phyloP scores from a whole-genome alignment of 2,329 filamentous ascomycete genomes.

The Fusarium longipes region DNA sequence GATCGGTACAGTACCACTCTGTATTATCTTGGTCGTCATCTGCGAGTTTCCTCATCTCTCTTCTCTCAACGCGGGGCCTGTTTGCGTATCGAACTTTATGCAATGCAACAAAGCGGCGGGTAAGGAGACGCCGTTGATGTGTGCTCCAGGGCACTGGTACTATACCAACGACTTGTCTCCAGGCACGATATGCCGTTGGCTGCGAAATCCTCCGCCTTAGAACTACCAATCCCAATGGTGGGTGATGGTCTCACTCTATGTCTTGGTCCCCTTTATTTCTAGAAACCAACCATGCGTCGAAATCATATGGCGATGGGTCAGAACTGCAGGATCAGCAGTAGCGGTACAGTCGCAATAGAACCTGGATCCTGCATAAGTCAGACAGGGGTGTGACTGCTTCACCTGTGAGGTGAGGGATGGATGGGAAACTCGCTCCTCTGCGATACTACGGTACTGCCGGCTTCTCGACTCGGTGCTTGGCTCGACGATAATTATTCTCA shows the following conservation, averaged over 20 bases:
- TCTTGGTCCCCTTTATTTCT: slow-evolving; percentile 41
- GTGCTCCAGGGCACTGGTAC: slow-evolving; percentile 26
- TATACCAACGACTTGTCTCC: slow-evolving; percentile 10
- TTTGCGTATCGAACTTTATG: slow-evolving; percentile 27
- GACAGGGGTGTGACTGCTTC: slow-evolving; percentile 3
- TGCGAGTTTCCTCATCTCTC: slow-evolving; percentile 38
- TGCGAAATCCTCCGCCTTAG: slow-evolving; percentile 22
- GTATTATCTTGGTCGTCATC: slow-evolving; percentile 22
- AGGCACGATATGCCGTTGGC: slow-evolving; percentile 40
- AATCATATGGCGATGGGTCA: slow-evolving; percentile 21
- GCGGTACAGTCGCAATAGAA: slow-evolving; percentile 6
- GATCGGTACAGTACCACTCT: too few species aligned
- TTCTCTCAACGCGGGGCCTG: slow-evolving; percentile 26
- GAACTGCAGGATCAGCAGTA: slow-evolving; percentile 22
- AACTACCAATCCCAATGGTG: slow-evolving; percentile 22
- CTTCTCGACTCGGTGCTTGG: slow-evolving; percentile 3
- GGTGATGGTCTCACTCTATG: slow-evolving; percentile 28
- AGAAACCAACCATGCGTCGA: slow-evolving; percentile 35
- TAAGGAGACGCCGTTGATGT: background rate
- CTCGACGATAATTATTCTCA: slow-evolving; percentile 4
- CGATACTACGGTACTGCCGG: slow-evolving; percentile 15
- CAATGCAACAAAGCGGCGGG: slow-evolving; percentile 29
- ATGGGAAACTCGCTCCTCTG: slow-evolving; percentile 6
- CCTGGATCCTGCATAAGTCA: slow-evolving; percentile 18
- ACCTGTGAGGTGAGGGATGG: slow-evolving; percentile 6